Base-by-base conservation (phyloP, 371 early-diverging fungal genomes). In the Syncephalastrum monosporum region DNA sequence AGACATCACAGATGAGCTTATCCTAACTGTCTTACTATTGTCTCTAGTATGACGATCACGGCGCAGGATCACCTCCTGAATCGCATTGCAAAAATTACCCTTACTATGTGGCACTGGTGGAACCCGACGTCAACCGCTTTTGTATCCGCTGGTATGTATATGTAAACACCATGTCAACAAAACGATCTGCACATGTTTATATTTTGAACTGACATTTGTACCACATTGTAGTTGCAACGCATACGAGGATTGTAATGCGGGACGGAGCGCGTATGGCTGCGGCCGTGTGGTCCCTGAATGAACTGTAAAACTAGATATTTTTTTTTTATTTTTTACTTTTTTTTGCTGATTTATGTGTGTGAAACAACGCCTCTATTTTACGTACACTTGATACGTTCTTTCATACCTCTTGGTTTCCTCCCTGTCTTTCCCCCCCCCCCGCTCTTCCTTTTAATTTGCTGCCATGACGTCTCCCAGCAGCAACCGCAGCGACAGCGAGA, bases 91-190 rank as follows among this genome's bases (percentile, higher is more conserved):
- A 56, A 17, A 65, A 64, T 4, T 75, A 67, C 50, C 63, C 57
- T 15, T 69, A 75, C 63, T 78, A 74, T 59, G 68, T 78, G 29
- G 63, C 69, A n/a, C 25, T 79, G 29, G 38, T 74, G 10, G 79
- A 79, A 56, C 79, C 79, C 12, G 65, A 79, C 51, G 24, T 16
- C 8, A 48, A 62, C 16, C 48, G 43, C 12, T 79, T 61, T 49
- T 79, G 79, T 51, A 72, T 79, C 47, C 74, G 79, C 47, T 76
- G 72, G 69, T 33, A 33, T 33, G 38, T 33, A 33, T 3, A 33
- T 10, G 10, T 56, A 48, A 64, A 24, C 15, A 44, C 19, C 12
- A 41, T 10, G 47, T 33, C n/a, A 33, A 42, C 41, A n/a, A 10
- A 10, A 19, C 10, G 4, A 49, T 23, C 16, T 55, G 33, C 15